Evolutionary conservation across 2,329 filamentous ascomycete species (phyloP), one percentile per base, ranked within the genome.

Genomic region (Cercospora sojina): DNA sequence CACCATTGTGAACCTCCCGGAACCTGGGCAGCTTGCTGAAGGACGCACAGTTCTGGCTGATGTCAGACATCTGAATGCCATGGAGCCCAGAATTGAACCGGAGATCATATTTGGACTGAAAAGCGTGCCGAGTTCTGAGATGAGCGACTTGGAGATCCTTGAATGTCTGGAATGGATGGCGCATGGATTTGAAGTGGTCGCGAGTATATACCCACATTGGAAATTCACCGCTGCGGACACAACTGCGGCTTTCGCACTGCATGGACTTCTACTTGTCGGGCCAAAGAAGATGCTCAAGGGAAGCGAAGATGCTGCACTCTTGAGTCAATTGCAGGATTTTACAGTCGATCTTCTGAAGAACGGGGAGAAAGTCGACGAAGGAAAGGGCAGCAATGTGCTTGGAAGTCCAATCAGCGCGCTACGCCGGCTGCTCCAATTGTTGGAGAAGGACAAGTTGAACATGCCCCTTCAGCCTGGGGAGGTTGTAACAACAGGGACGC

Each of bases 61-160:
- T 43, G 67, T 72, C 35, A 56, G 53, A 32, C 69, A 70, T 64
- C 49, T 72, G 5, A 65, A 58, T 49, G 69, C 67, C n/a, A 59
- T 70, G 62, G 69, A 72, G 55, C 69, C 70, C 16, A 64, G 65
- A 41, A 70, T 72, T 38, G 70, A 72, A 55, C 70, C 70, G 10
- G 69, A 70, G 59, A 69, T 72, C 29, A 49, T 69, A 16, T 67
- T 72, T 49, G 69, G 69, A 18, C 58, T 72, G 5, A 69, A 70
- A 49, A 59, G 38, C 10, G 43, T 67, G 12, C 62, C 70, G 5
- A 32, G 59, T 3, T 20, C 67, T 5, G 49, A 18, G 1, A 72
- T 72, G 70, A 68, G 51, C 31, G 67, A 70, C 53, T n/a, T 68
- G 25, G 69, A 71, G n/a, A 62, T 72, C 20, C 38, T 72, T 16